Conservation (phyloP, 1,284 basidiomycete genomes). For the Vanrija pseudolonga region DNA sequence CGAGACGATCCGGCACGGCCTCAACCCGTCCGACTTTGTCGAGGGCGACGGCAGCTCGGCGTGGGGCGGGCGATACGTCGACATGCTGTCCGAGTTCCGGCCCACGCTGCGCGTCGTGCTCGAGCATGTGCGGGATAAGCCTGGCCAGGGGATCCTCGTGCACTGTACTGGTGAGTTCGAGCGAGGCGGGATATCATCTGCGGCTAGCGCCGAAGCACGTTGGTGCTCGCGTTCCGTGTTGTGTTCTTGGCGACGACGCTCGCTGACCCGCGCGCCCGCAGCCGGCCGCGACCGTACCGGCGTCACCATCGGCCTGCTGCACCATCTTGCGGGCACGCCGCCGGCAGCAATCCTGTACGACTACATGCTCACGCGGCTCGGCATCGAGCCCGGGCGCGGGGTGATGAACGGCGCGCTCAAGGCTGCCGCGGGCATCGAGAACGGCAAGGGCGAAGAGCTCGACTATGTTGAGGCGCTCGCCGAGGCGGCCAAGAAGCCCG, state of each 20-base stretch:
- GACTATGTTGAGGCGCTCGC: not conserved
- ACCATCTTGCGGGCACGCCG: constrained; percentile 11
- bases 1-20: not conserved
- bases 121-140: constrained; percentile 11
- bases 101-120: constrained; percentile 7
- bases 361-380: constrained; percentile 16
- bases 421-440: not conserved
- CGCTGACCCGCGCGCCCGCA: not conserved
- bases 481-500: not conserved
- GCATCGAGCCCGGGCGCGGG: constrained; percentile 15
- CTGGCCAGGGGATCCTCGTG: constrained; percentile 8
- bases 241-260: too few species aligned
- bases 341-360: constrained; percentile 4
- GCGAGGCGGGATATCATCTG: too few species aligned
- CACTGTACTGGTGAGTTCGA: constrained; percentile 14
- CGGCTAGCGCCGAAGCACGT: too few species aligned
- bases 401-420: constrained; percentile 2
- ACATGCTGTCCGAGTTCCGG: not conserved
- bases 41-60: constrained; percentile 7
- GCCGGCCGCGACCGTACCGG: constrained; percentile 18
- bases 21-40: constrained; percentile 4
- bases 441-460: too few species aligned
- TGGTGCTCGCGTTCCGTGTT: too few species aligned
- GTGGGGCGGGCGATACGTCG: constrained; percentile 10
- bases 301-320: constrained; percentile 9